Conservation (phyloP, 2,329 filamentous ascomycete genomes). For the Atkinsonella hypoxylon region DNA sequence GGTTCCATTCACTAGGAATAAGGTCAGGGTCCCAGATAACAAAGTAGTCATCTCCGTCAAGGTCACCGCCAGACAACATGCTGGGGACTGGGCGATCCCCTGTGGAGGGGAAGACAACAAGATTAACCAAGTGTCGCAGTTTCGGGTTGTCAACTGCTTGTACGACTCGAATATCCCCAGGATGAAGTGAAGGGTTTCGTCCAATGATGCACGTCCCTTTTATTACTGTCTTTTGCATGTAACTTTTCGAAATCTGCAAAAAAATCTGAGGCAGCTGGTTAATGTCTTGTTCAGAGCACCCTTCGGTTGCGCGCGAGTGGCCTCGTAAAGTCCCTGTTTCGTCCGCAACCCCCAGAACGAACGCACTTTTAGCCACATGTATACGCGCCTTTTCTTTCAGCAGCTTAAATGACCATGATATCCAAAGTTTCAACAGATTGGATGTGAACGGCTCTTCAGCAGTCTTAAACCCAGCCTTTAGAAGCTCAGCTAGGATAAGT, state of each 20-base stretch:
- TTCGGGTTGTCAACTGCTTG: slow-evolving; percentile 62
- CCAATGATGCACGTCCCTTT: slow-evolving; percentile 72
- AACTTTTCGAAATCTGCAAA: slow-evolving; percentile 58
- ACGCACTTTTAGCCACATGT: slow-evolving; percentile 68
- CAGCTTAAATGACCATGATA: slow-evolving; percentile 76
- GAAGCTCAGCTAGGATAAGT: slow-evolving; percentile 60
- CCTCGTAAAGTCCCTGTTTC: slow-evolving; percentile 69
- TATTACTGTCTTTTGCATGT: slow-evolving; percentile 49
- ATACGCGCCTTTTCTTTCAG: slow-evolving; percentile 91
- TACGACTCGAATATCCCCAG: slow-evolving; percentile 83
- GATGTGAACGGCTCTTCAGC: slow-evolving; percentile 67
- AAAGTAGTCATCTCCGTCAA: slow-evolving; percentile 93
- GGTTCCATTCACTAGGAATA: slow-evolving; percentile 58
- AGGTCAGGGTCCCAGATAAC: slow-evolving; percentile 79
- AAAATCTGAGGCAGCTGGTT: slow-evolving; percentile 72
- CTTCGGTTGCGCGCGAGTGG: slow-evolving; percentile 41
- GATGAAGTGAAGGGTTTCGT: slow-evolving; percentile 86
- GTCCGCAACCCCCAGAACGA: slow-evolving; percentile 79
- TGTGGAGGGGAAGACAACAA: slow-evolving; percentile 74
- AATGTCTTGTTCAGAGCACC: slow-evolving; percentile 28
- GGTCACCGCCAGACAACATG: slow-evolving; percentile 92
- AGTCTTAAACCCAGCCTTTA: slow-evolving; percentile 68
- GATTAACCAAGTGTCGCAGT: slow-evolving; percentile 69
- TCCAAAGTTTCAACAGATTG: slow-evolving; percentile 73
- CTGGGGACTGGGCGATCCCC: slow-evolving; percentile 78